These are phyloP conservation scores for Striga asiatica DNA, from an alignment of 257 asterid species.

Conservation along the genomic window DNA sequence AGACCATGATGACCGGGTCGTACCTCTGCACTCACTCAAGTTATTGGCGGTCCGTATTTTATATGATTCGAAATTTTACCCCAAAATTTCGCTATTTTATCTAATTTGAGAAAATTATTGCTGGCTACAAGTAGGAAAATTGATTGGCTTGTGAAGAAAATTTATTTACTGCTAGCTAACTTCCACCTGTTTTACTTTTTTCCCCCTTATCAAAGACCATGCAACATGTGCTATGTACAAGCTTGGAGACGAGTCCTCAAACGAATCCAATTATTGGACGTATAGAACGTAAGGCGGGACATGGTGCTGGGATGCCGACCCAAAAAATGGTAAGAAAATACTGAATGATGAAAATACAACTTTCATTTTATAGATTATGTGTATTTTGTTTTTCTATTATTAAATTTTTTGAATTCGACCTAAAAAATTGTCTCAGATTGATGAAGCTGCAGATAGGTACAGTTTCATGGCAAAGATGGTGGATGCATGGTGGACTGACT, in stretches of 20 bases:
- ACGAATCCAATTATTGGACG: constrained; percentile 71
- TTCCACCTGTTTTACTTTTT: not conserved
- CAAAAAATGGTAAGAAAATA: constrained; percentile 53
- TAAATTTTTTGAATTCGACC: too few relatives aligned
- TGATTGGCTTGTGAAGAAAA: too few relatives aligned
- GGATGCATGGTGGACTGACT: constrained; percentile 63
- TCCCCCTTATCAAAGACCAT: too few relatives aligned
- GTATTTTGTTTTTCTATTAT: too few relatives aligned
- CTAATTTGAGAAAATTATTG: too few relatives aligned
- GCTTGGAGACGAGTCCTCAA: constrained; percentile 57
- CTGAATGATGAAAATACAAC: too few relatives aligned
- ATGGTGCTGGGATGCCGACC: constrained; percentile 90
- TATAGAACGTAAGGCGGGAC: constrained; percentile 86
- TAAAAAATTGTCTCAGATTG: too few relatives aligned
- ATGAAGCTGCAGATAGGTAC: constrained; percentile 69
- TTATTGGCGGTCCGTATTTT: constrained; percentile 57
- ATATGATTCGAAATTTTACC: not conserved
- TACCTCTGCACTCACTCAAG: constrained; percentile 88
- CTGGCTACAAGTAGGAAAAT: too few relatives aligned
- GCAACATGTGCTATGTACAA: constrained; percentile 69
- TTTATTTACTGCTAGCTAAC: not conserved
- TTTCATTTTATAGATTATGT: too few relatives aligned
- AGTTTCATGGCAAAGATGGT: constrained; percentile 76
- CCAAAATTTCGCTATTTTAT: not conserved
- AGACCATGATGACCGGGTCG: constrained; percentile 97